phyloP scores from a whole-genome alignment of 768 basidiomycete genomes.

The Pleurotus tuber-regium region DNA sequence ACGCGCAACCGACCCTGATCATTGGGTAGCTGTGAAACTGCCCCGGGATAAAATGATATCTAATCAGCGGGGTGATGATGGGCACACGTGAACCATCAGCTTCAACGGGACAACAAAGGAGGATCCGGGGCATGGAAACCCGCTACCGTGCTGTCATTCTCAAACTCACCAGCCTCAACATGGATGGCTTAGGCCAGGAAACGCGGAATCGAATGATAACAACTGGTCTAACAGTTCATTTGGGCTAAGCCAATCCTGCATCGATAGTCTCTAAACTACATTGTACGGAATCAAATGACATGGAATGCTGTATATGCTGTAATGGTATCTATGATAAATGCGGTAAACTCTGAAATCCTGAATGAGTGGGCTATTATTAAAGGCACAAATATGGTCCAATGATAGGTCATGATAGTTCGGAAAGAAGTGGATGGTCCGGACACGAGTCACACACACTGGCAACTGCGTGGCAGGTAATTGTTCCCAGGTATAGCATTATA shows the following conservation, averaged over 20 bases:
- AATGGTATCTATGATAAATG: conserved; percentile 10
- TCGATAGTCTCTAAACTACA: conserved; percentile 2
- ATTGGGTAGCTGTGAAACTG: conserved; percentile 5
- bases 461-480: too few relatives aligned
- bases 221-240: too few relatives aligned
- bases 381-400: conserved; percentile 7
- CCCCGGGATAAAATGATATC: conserved; percentile 5
- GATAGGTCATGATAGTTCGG: conserved; percentile 7
- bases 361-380: conserved; percentile 4
- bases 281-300: not conserved
- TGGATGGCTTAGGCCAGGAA: not conserved
- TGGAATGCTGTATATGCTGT: conserved; percentile 1
- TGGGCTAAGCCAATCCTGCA: not conserved
- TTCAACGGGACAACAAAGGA: not conserved
- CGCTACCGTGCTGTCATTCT: not conserved
- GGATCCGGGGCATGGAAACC: conserved; percentile 9
- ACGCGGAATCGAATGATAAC: too few relatives aligned
- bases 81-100: conserved; percentile 4
- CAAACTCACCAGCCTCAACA: not conserved
- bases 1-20: not conserved
- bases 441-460: not conserved
- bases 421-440: conserved; percentile 10
- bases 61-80: conserved; percentile 6
- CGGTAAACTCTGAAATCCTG: not conserved
- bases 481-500: not conserved